phyloP scores from a whole-genome alignment of 1,139 yeast species.

The Candida albicans region DNA sequence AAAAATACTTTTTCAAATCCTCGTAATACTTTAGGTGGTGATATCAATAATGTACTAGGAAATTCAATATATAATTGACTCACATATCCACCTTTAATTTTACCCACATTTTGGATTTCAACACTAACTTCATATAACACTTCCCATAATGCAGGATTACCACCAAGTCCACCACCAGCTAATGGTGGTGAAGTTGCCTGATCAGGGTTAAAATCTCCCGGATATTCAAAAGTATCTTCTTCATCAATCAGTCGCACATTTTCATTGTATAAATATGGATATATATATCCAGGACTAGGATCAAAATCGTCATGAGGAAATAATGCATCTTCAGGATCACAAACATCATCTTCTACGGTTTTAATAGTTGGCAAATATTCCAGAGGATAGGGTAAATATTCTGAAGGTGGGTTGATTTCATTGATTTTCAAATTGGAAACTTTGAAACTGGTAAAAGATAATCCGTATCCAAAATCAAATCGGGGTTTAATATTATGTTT shows the following conservation, averaged over 20 bases:
- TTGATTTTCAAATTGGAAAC: conserved; percentile 39
- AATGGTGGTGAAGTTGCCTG: conserved; percentile 39
- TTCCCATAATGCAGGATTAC: conserved; percentile 47
- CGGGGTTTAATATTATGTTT: conserved; percentile 56
- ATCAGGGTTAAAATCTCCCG: conserved; percentile 50
- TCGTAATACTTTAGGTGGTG: conserved; percentile 55
- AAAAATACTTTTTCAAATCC: conserved; percentile 60
- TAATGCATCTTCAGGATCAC: conserved; percentile 56
- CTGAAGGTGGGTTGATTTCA: conserved; percentile 46
- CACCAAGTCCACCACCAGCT: conserved; percentile 62
- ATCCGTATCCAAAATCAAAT: conserved; percentile 62
- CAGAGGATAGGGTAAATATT: conserved; percentile 51
- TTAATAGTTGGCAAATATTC: conserved; percentile 44
- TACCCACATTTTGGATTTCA: conserved; percentile 51
- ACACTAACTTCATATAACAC: conserved; percentile 50
- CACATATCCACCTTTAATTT: conserved; percentile 50
- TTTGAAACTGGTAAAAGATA: conserved; percentile 54
- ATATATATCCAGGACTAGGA: conserved; percentile 53
- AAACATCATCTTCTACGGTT: conserved; percentile 46
- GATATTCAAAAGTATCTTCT: conserved; percentile 47
- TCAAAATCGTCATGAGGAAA: conserved; percentile 56
- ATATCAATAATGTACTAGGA: conserved; percentile 42
- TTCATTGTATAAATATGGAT: conserved; percentile 51
- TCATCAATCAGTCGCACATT: conserved; percentile 42
- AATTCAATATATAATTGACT: conserved; percentile 59